Conservation (phyloP, 768 basidiomycete genomes). For the Punctularia strigosozonata region DNA sequence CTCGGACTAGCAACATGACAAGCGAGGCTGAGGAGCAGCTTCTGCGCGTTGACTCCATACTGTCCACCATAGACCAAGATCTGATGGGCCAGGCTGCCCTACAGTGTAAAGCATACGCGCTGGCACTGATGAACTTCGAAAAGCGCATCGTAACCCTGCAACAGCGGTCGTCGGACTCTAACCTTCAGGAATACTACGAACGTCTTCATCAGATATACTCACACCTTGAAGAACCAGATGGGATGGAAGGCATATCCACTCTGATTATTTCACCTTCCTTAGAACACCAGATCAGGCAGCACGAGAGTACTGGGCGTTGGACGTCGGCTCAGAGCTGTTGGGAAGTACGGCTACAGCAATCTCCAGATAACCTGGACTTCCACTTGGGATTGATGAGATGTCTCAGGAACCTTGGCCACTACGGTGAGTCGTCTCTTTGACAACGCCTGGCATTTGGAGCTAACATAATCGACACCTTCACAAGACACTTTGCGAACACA, state of each 20-base stretch:
- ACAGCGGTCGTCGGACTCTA: conserved; percentile 24
- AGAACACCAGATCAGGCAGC: conserved; percentile 94
- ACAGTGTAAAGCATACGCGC: conserved; percentile 87
- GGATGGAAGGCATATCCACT: conserved; percentile 95
- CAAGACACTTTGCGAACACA: conserved; percentile 93
- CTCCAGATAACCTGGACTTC: conserved; percentile 78
- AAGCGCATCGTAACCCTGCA: conserved; percentile 54
- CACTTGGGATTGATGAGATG: conserved; percentile 88
- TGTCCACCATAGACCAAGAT: conserved; percentile 75
- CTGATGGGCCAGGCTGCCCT: conserved; percentile 91
- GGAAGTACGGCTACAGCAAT: conserved; percentile 88
- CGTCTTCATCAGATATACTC: conserved; percentile 93
- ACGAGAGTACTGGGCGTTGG: conserved; percentile 95
- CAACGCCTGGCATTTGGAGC: not conserved
- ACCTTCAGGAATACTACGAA: conserved; percentile 71
- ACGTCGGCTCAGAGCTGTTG: conserved; percentile 98
- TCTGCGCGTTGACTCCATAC: conserved; percentile 62
- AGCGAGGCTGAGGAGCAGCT: conserved; percentile 47
- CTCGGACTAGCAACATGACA: conserved; percentile 24
- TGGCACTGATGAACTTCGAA: conserved; percentile 93
- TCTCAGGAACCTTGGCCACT: conserved; percentile 89
- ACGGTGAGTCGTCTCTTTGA: conserved; percentile 48
- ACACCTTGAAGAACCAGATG: conserved; percentile 93
- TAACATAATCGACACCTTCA: conserved; percentile 4
- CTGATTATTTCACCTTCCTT: conserved; percentile 80